Conservation (phyloP, 176 grass and related monocot genomes). For the Oryza rufipogon region DNA sequence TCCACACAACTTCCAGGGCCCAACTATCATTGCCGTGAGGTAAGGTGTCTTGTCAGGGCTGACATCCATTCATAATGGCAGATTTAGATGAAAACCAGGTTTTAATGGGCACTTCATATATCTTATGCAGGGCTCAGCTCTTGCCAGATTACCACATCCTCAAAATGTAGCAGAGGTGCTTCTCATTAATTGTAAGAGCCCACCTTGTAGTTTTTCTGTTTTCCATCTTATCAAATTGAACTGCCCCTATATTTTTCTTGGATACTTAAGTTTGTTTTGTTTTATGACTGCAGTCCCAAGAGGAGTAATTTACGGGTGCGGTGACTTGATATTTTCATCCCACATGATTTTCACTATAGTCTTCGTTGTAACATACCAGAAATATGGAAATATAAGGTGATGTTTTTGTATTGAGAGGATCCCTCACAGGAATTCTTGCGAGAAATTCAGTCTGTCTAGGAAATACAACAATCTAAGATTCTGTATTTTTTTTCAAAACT, state of each 20-base stretch:
- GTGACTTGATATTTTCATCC: slow-evolving; percentile 94
- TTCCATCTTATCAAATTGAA: slow-evolving; percentile 19
- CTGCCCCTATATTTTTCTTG: neutral
- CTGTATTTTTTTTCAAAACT: neutral
- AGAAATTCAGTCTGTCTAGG: neutral
- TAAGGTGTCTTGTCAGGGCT: slow-evolving; percentile 28
- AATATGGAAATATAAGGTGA: slow-evolving; percentile 77
- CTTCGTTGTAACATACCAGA: slow-evolving; percentile 79
- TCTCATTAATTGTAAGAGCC: slow-evolving; percentile 70
- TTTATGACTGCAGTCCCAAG: slow-evolving; percentile 59
- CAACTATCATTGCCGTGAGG: slow-evolving; percentile 90
- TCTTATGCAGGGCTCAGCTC: slow-evolving; percentile 58
- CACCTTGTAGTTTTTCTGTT: slow-evolving; percentile 7
- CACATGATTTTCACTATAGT: slow-evolving; percentile 95
- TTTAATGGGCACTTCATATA: neutral
- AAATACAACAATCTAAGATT: neutral
- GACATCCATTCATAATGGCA: neutral
- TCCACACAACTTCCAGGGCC: slow-evolving; percentile 90
- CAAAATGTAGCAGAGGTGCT: slow-evolving; percentile 66
- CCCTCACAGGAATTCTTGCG: neutral
- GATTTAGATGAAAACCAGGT: neutral
- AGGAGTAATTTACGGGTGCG: slow-evolving; percentile 86
- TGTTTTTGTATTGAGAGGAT: neutral
- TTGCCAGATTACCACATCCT: slow-evolving; percentile 78
- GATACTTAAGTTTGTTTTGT: neutral